A percentile compares a stretch with the other conserved stretches of the same genome.
Conservation (phyloP, 2,329 filamentous ascomycete genomes). For the Berkeleyomyces rouxiae region DNA sequence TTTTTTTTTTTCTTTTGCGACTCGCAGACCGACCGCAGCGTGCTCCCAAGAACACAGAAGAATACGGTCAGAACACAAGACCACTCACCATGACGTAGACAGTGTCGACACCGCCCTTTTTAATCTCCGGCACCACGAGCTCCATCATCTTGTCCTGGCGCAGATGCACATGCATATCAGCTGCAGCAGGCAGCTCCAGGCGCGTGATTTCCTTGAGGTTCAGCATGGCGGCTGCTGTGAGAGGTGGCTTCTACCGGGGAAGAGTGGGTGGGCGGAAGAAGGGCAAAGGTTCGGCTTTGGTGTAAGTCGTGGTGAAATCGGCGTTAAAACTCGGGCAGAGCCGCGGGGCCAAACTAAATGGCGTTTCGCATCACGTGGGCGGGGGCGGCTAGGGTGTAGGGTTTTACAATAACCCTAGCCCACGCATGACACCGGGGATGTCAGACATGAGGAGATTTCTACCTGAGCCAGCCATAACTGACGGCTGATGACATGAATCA, state of each 20-base stretch:
- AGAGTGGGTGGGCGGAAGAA: not conserved
- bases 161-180: slow-evolving; percentile 57
- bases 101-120: slow-evolving; percentile 47
- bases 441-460: not conserved
- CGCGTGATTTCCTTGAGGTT: slow-evolving; percentile 22
- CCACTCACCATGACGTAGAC: slow-evolving; percentile 28
- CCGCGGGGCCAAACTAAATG: not conserved
- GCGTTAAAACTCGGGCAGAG: not conserved
- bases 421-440: not conserved
- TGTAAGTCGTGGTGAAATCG: not conserved
- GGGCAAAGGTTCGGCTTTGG: not conserved
- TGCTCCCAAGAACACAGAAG: not conserved
- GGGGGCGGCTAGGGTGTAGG: not conserved
- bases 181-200: slow-evolving; percentile 43
- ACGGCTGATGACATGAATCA: too few species aligned
- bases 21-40: too few species aligned
- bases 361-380: not conserved
- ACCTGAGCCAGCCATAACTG: too few species aligned
- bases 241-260: not conserved
- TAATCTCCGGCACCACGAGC: slow-evolving; percentile 32
- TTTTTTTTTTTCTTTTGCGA: too few species aligned
- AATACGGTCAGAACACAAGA: not conserved
- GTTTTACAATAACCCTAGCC: not conserved
- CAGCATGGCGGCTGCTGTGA: slow-evolving; percentile 16
- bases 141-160: slow-evolving; percentile 51